Percentiles rank a stretch among this genome's conserved stretches.
Conservation (phyloP, 2,329 filamentous ascomycete species). For the Venturia pyrina region DNA sequence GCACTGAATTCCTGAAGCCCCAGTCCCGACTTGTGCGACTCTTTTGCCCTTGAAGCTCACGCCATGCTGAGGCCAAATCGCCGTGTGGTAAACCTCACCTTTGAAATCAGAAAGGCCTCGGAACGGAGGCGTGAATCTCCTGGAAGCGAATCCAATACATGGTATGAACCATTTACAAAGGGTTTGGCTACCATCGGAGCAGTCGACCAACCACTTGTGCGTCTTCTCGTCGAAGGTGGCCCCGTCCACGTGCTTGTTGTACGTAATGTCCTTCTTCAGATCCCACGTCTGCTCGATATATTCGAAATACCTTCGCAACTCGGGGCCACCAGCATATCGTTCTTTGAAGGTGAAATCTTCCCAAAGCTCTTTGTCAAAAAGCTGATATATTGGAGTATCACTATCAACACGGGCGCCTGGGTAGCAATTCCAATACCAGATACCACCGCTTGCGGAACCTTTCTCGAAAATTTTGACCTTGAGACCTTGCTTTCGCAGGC, state of each 20-base stretch:
- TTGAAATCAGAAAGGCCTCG: constrained; percentile 50
- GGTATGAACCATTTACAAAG: constrained; percentile 11
- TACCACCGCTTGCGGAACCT: constrained; percentile 31
- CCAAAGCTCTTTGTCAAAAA: constrained; percentile 4
- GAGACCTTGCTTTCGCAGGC: constrained; percentile 11
- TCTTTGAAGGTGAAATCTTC: constrained; percentile 12
- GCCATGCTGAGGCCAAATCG: constrained; percentile 50
- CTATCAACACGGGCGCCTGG: constrained; percentile 38
- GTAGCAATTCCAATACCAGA: constrained; percentile 37
- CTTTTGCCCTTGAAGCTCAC: constrained; percentile 49
- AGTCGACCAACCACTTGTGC: constrained; percentile 9
- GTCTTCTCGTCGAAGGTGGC: constrained; percentile 9
- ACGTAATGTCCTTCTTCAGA: constrained; percentile 10
- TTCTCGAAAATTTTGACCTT: constrained; percentile 26
- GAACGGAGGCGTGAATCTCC: constrained; percentile 18
- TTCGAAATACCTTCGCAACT: constrained; percentile 9
- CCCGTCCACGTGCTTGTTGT: constrained; percentile 9
- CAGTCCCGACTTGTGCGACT: constrained; percentile 54
- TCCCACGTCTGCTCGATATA: constrained; percentile 11
- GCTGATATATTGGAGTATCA: constrained; percentile 36
- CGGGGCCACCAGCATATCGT: constrained; percentile 4
- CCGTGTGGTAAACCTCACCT: constrained; percentile 49
- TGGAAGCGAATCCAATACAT: constrained; percentile 42
- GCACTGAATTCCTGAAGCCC: constrained; percentile 55
- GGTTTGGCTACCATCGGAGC: constrained; percentile 8